These are phyloP conservation scores for Lithohypha guttulata DNA, from an alignment of 2,329 filamentous ascomycete genomes.

Conservation along the genomic window DNA sequence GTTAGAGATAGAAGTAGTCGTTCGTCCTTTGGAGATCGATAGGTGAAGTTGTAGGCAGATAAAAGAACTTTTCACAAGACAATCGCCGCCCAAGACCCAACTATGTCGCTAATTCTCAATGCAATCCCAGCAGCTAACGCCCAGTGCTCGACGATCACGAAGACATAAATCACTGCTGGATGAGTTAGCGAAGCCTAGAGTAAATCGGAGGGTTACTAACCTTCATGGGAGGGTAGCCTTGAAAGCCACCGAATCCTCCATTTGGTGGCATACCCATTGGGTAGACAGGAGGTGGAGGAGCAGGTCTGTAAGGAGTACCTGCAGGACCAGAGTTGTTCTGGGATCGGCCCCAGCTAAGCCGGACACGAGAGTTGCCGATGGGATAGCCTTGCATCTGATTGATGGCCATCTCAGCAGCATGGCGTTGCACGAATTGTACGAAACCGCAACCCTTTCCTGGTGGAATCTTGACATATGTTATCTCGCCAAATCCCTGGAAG, in stretches of 20 bases:
- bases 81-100: constrained; percentile 6
- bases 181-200: neutral
- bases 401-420: constrained; percentile 99
- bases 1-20: constrained; percentile 2
- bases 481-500: constrained; percentile 99
- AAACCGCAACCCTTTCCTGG: constrained; percentile 98
- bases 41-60: constrained; percentile 1
- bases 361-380: constrained; percentile 95
- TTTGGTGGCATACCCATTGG: constrained; percentile 58
- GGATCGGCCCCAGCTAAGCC: constrained; percentile 91
- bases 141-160: constrained; percentile 1
- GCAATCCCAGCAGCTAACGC: constrained; percentile 2
- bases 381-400: constrained; percentile 99
- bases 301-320: constrained; percentile 91
- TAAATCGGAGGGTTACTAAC: constrained; percentile 30
- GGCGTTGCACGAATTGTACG: constrained; percentile 96
- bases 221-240: constrained; percentile 59
- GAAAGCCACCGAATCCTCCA: constrained; percentile 50
- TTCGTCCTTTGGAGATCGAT: neutral
- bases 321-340: constrained; percentile 98
- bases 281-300: constrained; percentile 68
- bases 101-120: constrained; percentile 8
- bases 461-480: constrained; percentile 99
- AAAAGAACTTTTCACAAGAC: constrained; percentile 6
- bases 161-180: constrained; percentile 3